Percentiles rank a stretch among this genome's conserved stretches.
phyloP scores from a whole-genome alignment of 2,329 filamentous ascomycete genomes.

The Pseudocercospora fuligena region DNA sequence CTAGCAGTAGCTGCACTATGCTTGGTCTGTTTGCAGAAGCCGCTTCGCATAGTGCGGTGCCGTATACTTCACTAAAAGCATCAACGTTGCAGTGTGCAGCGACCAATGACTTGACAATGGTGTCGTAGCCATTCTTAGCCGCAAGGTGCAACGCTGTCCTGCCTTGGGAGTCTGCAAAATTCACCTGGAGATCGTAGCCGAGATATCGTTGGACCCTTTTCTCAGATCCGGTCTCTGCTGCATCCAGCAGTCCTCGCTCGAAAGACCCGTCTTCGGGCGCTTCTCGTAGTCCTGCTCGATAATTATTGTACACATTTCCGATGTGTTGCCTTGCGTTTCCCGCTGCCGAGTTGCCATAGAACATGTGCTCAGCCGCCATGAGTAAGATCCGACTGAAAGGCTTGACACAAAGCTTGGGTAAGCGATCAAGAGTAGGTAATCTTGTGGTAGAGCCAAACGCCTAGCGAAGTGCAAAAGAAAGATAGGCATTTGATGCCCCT shows the following conservation, averaged over 20 bases:
- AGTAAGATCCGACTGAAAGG: too few relatives aligned
- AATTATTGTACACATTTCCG: constrained; percentile 1
- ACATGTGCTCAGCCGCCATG: neutral
- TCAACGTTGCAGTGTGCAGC: neutral
- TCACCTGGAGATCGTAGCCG: neutral
- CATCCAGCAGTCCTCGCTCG: neutral
- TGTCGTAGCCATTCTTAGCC: neutral
- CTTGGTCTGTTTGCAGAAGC: neutral
- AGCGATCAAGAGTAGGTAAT: too few relatives aligned
- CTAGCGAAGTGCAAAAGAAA: too few relatives aligned
- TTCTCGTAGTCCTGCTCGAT: neutral
- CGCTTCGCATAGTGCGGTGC: neutral
- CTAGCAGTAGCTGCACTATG: constrained; percentile 27
- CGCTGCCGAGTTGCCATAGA: neutral
- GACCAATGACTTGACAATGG: neutral
- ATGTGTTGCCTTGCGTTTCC: neutral
- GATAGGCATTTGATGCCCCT: too few relatives aligned
- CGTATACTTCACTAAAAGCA: neutral
- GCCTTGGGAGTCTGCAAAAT: neutral
- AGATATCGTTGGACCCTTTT: neutral
- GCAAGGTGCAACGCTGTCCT: neutral
- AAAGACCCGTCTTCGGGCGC: neutral
- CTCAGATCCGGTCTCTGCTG: neutral
- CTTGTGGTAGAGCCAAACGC: too few relatives aligned
- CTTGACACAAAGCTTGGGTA: too few relatives aligned